Base-by-base conservation (phyloP, 2,329 filamentous ascomycete species). In the Lecanicillium sp. region DNA sequence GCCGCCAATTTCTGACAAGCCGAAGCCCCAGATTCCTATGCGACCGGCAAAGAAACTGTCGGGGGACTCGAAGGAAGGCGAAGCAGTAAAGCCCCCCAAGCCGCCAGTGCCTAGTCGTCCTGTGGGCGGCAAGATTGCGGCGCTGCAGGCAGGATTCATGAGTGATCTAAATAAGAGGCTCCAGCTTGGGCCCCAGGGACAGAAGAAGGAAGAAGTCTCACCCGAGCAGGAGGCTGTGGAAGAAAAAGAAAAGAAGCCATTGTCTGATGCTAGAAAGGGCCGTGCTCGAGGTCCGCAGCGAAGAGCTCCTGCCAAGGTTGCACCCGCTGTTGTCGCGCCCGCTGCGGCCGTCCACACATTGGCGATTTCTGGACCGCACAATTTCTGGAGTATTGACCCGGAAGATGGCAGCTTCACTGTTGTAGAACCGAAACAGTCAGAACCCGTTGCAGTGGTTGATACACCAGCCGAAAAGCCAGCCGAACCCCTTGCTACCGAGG, bases 161-260 rank as follows among this genome's bases (percentile, higher is more conserved):
- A 88, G 81, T 32, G 90, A 97, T 54, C 68, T 98, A 30, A 95
- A 97, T 61, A 89, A 87, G 51, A 84, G 88, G 35, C 69, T 98
- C 19, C 82, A 87, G 55, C 65, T 94, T 27, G 92, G 92, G 1
- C 90, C 89, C n/a, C 81, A 86, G 49, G 77, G 72, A 9, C 76
- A 80, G 2, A 89, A 87, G 66, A 83, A 85, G 48, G 81, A 85
- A 53, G 82, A 89, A 47, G 65, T 72, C 29, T 57, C 65, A 9
- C 64, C 69, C 12, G 71, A 79, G 37, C 72, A 78, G 41, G 74
- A 76, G 33, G 61, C 65, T 22, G 62, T 62, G 3, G 71, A 71
- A 22, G 71, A 75, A 43, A 77, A 76, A 43, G 79, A 88, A 53
- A 87, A 87, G 59, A 79, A 74, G 10, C 88, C 89, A n/a, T 68